phyloP scores from a whole-genome alignment of 169 alveolate genomes.

The Eimeria sp. region DNA sequence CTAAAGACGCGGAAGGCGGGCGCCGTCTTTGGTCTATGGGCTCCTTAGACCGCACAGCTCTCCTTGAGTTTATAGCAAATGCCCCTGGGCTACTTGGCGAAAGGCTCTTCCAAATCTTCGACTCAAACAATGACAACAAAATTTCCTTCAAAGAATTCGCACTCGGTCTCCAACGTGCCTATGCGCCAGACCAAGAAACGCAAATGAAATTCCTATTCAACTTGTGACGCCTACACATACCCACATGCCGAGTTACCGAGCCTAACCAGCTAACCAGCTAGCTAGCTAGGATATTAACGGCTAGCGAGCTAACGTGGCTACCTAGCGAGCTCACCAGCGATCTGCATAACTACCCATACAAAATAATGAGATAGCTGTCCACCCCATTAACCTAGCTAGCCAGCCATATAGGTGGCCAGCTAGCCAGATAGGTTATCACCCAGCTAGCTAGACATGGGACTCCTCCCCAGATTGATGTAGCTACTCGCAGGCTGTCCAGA shows the following conservation, averaged over 20 bases:
- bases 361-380: too few relatives aligned
- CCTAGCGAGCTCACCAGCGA: too few relatives aligned
- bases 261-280: too few relatives aligned
- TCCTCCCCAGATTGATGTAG: neutral
- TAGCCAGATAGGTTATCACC: too few relatives aligned
- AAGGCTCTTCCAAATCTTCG: slow-evolving; percentile 57
- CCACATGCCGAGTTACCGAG: neutral
- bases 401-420: too few relatives aligned
- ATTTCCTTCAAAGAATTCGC: slow-evolving; percentile 48
- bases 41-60: neutral
- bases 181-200: slow-evolving; percentile 1
- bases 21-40: slow-evolving; percentile 20
- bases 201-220: slow-evolving; percentile 65
- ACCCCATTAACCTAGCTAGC: neutral
- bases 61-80: neutral
- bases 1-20: neutral
- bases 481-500: too few relatives aligned
- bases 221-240: slow-evolving; percentile 7
- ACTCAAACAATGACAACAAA: slow-evolving; percentile 38
- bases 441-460: neutral
- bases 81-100: slow-evolving; percentile 72
- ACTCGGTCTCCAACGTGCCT: slow-evolving; percentile 31
- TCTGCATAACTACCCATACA: too few relatives aligned
- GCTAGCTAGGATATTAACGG: neutral
- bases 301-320: neutral